Base-by-base conservation (phyloP, 2,329 filamentous ascomycete species). In the Fusarium concolor region DNA sequence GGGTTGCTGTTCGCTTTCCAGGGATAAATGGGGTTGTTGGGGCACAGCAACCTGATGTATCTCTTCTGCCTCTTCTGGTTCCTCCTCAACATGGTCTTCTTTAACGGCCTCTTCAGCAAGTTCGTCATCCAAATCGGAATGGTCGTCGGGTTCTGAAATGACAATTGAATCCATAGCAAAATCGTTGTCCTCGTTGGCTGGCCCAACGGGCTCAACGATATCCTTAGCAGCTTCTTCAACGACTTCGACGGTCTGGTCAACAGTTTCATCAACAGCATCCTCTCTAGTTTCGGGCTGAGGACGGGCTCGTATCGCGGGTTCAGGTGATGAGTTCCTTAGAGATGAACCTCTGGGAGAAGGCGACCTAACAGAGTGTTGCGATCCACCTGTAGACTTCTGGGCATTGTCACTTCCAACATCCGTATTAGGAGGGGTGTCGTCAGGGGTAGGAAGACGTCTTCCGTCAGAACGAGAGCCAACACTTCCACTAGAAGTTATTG, bases 371-470 rank as follows among this genome's bases (percentile, higher is more conserved):
- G 68, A 68, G 18, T 37, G 51, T 11, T 65, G 64, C 17, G 69
- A 65, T 22, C 38, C 33, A 26, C 52, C 56, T 20, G 44, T 56
- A 18, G 70, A 66, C 49, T 75, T 77, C 14, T 56, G 70, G 4
- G 52, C 47, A 35, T 68, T 68, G 17, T 68, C 66, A 10, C 58
- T 54, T 33, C 73, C 70, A 41, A 51, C 41, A 22, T 76, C 74
- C 17, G 71, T 58, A 22, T 82, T 80, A 2, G 82, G 81, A 17
- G 82, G 81, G 53, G 81, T 86, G 66, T 86, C 81, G 65, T 87
- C 85, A 53, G 85, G 85, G 39, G 85, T 86, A 62, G 84, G 83
- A 64, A 87, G 77, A 63, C 83, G 83, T 49, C 77, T 81, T 26
- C 79, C 77, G 39, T 79, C 80, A 63, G 77, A 80, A 71, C 71